Conservation (phyloP, 805 yeast species). For the Hanseniaspora thailandica region DNA sequence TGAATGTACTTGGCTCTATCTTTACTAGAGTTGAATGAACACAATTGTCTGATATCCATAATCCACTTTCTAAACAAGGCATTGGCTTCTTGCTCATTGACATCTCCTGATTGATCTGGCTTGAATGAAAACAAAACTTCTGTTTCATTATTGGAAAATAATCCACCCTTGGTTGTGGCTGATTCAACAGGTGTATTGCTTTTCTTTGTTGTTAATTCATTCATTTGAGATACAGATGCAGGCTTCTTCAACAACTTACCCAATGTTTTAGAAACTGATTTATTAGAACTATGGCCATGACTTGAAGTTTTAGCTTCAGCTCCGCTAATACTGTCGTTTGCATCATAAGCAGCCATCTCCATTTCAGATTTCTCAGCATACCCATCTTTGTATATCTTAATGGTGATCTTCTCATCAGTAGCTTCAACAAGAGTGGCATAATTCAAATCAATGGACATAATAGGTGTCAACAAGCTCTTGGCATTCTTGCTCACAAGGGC, state of each 20-base stretch:
- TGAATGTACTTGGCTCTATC: slow-evolving; percentile 41
- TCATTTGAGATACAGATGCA: neutral
- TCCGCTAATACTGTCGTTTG: neutral
- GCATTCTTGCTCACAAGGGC: slow-evolving; percentile 23
- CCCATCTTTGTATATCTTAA: slow-evolving; percentile 26
- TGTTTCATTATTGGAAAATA: neutral
- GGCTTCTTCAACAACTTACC: slow-evolving; percentile 12
- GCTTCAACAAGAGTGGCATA: slow-evolving; percentile 26
- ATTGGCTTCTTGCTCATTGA: slow-evolving; percentile 15
- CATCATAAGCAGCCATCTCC: neutral
- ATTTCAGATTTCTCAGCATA: neutral
- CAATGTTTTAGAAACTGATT: slow-evolving; percentile 1
- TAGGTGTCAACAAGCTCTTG: slow-evolving; percentile 40
- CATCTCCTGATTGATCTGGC: slow-evolving; percentile 34
- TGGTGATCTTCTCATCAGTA: slow-evolving; percentile 32
- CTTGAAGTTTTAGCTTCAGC: neutral
- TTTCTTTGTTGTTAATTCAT: neutral
- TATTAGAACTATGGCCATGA: neutral
- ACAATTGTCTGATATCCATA: slow-evolving; percentile 42
- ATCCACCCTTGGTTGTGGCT: neutral
- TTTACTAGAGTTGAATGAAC: slow-evolving; percentile 36
- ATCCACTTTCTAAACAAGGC: slow-evolving; percentile 43
- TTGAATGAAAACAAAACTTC: slow-evolving; percentile 25
- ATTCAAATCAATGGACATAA: slow-evolving; percentile 33
- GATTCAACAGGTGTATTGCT: neutral